Conservation (phyloP, 225 moss, liverwort and hornwort species). For the Physcomitrium patens region DNA sequence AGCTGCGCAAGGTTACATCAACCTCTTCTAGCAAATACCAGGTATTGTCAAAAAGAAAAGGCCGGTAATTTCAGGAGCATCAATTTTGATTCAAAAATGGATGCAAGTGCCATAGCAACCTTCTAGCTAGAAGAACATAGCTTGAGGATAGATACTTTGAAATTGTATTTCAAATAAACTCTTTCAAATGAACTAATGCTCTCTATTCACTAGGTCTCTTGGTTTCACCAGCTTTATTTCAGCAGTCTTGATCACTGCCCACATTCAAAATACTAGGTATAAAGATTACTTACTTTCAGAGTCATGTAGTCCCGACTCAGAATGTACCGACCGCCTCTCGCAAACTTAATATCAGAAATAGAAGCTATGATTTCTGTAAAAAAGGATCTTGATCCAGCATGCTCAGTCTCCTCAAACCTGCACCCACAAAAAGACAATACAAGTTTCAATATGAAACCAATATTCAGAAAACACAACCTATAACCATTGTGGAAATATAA, state of each 20-base stretch:
- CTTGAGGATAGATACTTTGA: slow-evolving; percentile 28
- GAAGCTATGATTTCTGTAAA: slow-evolving; percentile 99
- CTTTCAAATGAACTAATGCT: slow-evolving; percentile 3
- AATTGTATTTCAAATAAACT: slow-evolving; percentile 9
- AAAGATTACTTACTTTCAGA: slow-evolving; percentile 66
- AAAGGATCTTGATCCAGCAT: slow-evolving; percentile 93
- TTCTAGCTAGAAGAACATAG: slow-evolving; percentile 38
- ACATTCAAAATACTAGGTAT: background rate
- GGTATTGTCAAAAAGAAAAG: too few species aligned
- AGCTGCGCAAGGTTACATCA: too few species aligned
- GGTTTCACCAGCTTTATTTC: slow-evolving; percentile 20
- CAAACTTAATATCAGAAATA: slow-evolving; percentile 99
- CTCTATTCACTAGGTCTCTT: slow-evolving; percentile 26
- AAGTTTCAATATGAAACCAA: too few species aligned
- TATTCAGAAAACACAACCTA: too few species aligned
- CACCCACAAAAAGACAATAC: slow-evolving; percentile 7
- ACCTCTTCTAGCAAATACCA: too few species aligned
- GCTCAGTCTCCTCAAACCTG: slow-evolving; percentile 98
- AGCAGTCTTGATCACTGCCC: slow-evolving; percentile 1
- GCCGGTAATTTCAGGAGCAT: background rate
- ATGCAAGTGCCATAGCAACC: slow-evolving; percentile 24
- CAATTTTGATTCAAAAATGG: background rate
- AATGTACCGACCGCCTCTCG: slow-evolving; percentile 96
- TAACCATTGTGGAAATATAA: too few species aligned
- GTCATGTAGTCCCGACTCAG: slow-evolving; percentile 99